Percentiles rank a stretch among this genome's conserved stretches.
Conservation (phyloP, 306 rosid genomes). For the Castanospermum australe region DNA sequence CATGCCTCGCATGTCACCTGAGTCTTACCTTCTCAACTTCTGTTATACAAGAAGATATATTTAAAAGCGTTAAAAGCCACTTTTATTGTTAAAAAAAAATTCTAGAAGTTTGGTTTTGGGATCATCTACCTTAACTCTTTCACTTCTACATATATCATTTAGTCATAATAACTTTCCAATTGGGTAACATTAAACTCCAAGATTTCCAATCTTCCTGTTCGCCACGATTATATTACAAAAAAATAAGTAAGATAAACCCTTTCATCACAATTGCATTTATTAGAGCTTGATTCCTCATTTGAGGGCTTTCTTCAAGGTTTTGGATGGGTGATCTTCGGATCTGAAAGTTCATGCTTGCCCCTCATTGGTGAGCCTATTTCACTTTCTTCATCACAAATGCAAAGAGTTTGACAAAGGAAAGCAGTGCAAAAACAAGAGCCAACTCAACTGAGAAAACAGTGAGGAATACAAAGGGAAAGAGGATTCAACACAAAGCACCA, state of each 20-base stretch:
- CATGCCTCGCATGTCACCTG: conserved; percentile 1
- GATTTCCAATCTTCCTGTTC: background rate
- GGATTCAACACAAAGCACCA: background rate
- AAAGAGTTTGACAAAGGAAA: conserved; percentile 9
- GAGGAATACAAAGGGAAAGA: background rate
- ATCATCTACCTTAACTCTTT: background rate
- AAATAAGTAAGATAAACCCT: background rate
- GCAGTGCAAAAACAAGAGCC: background rate
- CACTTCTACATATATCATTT: background rate
- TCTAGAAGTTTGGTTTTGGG: background rate
- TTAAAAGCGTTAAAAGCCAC: background rate
- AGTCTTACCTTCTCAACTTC: background rate
- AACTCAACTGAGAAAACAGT: background rate
- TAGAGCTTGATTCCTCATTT: background rate
- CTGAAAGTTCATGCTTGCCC: background rate
- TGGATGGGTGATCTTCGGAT: background rate
- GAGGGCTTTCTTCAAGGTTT: conserved; percentile 3
- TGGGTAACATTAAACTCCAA: background rate
- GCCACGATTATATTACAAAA: background rate
- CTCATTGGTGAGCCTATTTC: background rate
- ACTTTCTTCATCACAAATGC: conserved; percentile 12
- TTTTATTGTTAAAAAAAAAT: too few relatives aligned
- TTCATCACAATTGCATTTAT: background rate
- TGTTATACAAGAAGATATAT: background rate
- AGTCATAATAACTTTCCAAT: background rate